These are phyloP conservation scores for Ceratobasidium sp. DNA, from an alignment of 1,284 basidiomycete genomes.

Conservation along the genomic window DNA sequence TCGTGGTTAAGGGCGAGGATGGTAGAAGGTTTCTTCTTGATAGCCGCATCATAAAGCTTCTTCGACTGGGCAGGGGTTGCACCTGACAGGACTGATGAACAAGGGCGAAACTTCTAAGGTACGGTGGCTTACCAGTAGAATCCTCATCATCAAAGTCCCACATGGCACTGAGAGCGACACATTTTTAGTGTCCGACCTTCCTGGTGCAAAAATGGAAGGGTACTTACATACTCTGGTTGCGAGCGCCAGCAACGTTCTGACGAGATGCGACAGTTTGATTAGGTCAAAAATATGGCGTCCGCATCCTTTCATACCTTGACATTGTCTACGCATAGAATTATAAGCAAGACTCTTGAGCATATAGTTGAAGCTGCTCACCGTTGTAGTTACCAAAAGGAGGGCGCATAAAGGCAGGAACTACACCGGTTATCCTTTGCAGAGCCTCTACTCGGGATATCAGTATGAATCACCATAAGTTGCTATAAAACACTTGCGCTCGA, in stretches of 20 bases:
- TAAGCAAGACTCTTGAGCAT: background rate
- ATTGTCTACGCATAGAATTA: conserved; percentile 9
- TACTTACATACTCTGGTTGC: conserved; percentile 29
- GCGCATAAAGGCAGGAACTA: conserved; percentile 48
- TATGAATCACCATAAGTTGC: background rate
- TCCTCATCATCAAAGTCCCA: conserved; percentile 48
- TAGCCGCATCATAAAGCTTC: conserved; percentile 8
- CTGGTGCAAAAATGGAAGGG: background rate
- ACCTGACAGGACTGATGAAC: background rate
- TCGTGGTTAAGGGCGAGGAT: conserved; percentile 49
- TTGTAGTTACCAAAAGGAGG: conserved; percentile 51
- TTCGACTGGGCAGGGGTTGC: conserved; percentile 19
- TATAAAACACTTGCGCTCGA: conserved; percentile 17
- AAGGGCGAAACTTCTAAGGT: background rate
- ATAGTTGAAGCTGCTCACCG: conserved; percentile 33
- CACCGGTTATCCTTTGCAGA: conserved; percentile 42
- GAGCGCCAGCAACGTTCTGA: conserved; percentile 26
- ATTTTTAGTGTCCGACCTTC: background rate
- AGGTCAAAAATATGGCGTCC: background rate
- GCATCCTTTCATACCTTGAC: conserved; percentile 3
- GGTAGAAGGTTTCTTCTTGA: conserved; percentile 5
- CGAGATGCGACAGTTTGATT: background rate
- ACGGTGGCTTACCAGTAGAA: conserved; percentile 23
- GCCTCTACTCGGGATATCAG: conserved; percentile 30
- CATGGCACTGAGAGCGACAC: conserved; percentile 14